Evolutionary conservation across 331 rosid genomes (phyloP), one percentile per base, ranked within the genome.

Genomic region (Rosa hybrid): DNA sequence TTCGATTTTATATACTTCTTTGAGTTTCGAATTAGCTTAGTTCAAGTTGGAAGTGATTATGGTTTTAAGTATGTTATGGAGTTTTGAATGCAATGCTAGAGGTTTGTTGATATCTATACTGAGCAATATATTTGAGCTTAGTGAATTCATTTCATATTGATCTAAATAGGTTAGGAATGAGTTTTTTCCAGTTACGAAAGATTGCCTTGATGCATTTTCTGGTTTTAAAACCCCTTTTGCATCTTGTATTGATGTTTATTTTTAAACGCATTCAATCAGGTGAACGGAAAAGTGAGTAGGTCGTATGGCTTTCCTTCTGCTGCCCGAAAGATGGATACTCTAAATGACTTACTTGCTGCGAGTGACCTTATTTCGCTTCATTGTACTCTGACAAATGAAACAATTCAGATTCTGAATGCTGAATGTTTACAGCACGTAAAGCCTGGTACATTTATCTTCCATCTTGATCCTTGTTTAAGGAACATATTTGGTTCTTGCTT

Each of bases 321-420:
- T 30, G 99, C 93, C 17, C 92, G 99, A 80, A 93, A 89, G 84
- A 96, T 96, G 99, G 99, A 96, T 77, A 96, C 99, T 71, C 98
- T 96, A 57, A 93, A 96, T 59, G 99, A 96, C 86, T 88, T 96
- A 79, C 94, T 96, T 77, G 99, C 99, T 8, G 96, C 99, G 17
- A 96, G 99, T 70, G 99, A 96, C 84, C 97, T 96, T 65, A 79
- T 96, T 60, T 96, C 98, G 8, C 97, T 96, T 75, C 99, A 96
- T 70, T 96, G 99, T 86, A 88, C 94, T 78, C 85, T 96, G 83
- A 93, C 94, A 54, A 91, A 93, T 53, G 99, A 96, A 78, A 96
- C 99, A 49, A 80, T 93, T 84, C 99, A 96, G 85, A 91, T 96
- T 79, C 67, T 96, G 34, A 96, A 85, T 86, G 92, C 98, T 1